Percentiles rank a stretch among this genome's conserved stretches.
phyloP scores from a whole-genome alignment of 2,329 filamentous ascomycete species.

The Arthroderma sp. region DNA sequence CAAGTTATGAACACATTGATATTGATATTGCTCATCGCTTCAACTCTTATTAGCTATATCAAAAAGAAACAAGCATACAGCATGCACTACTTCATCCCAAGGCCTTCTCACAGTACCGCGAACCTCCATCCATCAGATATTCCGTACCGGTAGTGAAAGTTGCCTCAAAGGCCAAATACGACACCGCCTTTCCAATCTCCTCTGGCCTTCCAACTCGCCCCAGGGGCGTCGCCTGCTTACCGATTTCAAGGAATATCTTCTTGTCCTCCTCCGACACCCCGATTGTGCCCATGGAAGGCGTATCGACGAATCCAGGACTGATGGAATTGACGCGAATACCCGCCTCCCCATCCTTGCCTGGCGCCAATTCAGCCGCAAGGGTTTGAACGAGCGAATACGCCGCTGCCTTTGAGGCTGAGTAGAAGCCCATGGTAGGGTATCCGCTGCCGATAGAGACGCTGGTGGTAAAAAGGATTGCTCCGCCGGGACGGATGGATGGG shows the following conservation, averaged over 20 bases:
- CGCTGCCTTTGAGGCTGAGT: constrained; percentile 9
- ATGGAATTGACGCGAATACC: constrained; percentile 8
- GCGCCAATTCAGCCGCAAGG: constrained; percentile 7
- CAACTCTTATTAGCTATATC: too few species aligned
- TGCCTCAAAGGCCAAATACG: constrained; percentile 9
- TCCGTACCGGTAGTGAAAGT: constrained; percentile 10
- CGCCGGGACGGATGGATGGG: constrained; percentile 5
- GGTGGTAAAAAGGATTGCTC: constrained; percentile 9
- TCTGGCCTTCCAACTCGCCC: constrained; percentile 5
- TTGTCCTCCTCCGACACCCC: constrained; percentile 2
- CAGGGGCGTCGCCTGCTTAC: constrained; percentile 4
- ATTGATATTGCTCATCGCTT: too few species aligned
- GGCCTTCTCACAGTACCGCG: background rate
- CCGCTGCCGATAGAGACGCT: constrained; percentile 7
- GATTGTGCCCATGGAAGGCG: constrained; percentile 8
- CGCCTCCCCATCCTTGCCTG: constrained; percentile 1
- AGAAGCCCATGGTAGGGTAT: constrained; percentile 9
- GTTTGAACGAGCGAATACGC: constrained; percentile 7
- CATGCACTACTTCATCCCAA: too few species aligned
- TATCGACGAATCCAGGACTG: constrained; percentile 9
- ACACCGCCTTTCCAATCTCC: constrained; percentile 9
- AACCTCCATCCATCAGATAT: constrained; percentile 8
- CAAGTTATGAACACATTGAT: too few species aligned
- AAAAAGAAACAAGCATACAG: too few species aligned
- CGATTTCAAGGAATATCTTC: constrained; percentile 1